These are phyloP conservation scores for Thelephora aurantiotincta DNA, from an alignment of 768 basidiomycete genomes.

Conservation along the genomic window DNA sequence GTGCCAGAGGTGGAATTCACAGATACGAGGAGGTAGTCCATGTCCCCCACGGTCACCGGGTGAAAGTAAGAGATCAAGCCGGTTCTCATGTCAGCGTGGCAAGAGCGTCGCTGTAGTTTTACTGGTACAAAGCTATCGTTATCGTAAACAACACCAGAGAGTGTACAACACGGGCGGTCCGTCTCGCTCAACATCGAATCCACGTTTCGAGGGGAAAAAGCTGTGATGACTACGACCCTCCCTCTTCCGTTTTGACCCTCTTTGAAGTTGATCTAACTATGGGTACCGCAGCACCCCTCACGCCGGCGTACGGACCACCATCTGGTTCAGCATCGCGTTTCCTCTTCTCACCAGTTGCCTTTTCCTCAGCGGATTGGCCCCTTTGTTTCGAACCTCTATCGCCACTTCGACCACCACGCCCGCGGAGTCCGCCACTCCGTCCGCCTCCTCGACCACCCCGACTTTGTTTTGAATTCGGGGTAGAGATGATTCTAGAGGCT, in stretches of 20 bases:
- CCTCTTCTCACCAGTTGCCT: constrained; percentile 48
- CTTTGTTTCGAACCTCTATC: constrained; percentile 6
- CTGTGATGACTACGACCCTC: not conserved
- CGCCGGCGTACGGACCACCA: constrained; percentile 55
- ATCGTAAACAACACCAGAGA: too few species aligned
- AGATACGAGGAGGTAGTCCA: too few species aligned
- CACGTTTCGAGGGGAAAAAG: too few species aligned
- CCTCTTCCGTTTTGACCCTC: constrained; percentile 27
- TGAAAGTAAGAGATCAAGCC: too few species aligned
- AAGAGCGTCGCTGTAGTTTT: too few species aligned
- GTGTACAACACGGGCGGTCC: too few species aligned
- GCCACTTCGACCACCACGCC: constrained; percentile 12
- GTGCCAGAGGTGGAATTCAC: not conserved
- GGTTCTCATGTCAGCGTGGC: too few species aligned
- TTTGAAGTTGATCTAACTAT: constrained; percentile 21
- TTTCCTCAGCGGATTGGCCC: not conserved
- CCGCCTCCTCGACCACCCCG: constrained; percentile 28
- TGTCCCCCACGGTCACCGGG: too few species aligned
- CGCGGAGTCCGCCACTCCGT: constrained; percentile 19
- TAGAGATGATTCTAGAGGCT: constrained; percentile 30
- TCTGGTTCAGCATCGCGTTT: constrained; percentile 70
- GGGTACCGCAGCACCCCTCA: constrained; percentile 50
- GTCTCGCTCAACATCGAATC: too few species aligned
- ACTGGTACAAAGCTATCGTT: too few species aligned
- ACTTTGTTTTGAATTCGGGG: constrained; percentile 17